These are phyloP conservation scores for Diplosphaera chodatii DNA, from an alignment of 139 green algal species.

Conservation along the genomic window DNA sequence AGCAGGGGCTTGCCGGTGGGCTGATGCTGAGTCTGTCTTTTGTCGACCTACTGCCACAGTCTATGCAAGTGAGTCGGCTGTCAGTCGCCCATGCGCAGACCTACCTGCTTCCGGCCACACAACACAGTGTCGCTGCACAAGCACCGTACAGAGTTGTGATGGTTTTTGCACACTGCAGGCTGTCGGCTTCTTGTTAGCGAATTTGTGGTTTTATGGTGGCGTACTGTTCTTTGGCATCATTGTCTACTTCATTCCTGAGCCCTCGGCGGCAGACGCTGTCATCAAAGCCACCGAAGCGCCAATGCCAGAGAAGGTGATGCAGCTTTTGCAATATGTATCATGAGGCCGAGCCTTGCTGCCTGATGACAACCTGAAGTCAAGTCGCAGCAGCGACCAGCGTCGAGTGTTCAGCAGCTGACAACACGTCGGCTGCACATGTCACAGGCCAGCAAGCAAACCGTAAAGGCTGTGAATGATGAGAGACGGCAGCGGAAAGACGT, in stretches of 20 bases:
- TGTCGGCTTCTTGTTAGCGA: constrained; percentile 49
- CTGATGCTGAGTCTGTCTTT: constrained; percentile 72
- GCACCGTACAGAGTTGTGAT: too few species aligned
- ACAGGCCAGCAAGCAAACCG: background rate
- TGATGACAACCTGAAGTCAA: too few species aligned
- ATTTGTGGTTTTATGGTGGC: constrained; percentile 62
- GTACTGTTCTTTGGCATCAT: constrained; percentile 64
- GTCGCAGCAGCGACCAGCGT: too few species aligned
- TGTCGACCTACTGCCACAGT: constrained; percentile 61
- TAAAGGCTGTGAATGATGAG: constrained; percentile 16
- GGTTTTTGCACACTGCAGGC: too few species aligned
- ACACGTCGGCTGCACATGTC: too few species aligned
- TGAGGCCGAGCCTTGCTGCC: too few species aligned
- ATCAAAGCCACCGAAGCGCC: background rate
- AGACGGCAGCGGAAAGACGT: constrained; percentile 23
- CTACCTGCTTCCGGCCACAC: too few species aligned
- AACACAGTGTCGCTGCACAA: too few species aligned
- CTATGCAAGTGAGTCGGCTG: constrained; percentile 32
- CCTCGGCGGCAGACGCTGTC: constrained; percentile 2
- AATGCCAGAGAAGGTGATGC: background rate
- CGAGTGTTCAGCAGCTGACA: too few species aligned
- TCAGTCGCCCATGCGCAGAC: too few species aligned
- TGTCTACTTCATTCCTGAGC: constrained; percentile 59
- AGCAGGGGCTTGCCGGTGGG: constrained; percentile 61
- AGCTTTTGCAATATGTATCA: too few species aligned